Conservation (phyloP, 106 monocot species). For the Platanthera guangdongensis region DNA sequence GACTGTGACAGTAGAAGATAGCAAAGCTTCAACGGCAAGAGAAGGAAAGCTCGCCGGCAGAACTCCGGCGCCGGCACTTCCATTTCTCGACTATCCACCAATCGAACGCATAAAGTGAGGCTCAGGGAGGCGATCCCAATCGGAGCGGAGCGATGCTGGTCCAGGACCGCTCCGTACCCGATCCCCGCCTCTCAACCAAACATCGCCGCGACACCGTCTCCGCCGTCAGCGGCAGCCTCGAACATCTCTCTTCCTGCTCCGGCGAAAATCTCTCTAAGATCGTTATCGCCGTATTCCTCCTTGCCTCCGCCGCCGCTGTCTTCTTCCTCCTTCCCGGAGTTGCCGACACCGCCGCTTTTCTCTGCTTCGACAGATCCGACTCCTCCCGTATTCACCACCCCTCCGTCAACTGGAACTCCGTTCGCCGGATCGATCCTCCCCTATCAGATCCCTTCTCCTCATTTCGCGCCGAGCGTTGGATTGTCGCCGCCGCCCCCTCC, state of each 20-base stretch:
- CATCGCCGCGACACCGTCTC: background rate
- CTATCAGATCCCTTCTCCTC: constrained; percentile 6
- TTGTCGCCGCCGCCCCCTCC: constrained; percentile 14
- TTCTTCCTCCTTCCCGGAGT: constrained; percentile 3
- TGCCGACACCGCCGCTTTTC: constrained; percentile 15
- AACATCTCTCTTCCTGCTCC: background rate
- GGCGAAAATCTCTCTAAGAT: constrained; percentile 10
- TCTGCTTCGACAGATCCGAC: constrained; percentile 22
- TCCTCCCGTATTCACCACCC: constrained; percentile 12
- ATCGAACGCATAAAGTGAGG: background rate
- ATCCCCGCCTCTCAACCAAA: background rate
- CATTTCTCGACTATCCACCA: no score
- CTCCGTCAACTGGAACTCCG: constrained; percentile 11
- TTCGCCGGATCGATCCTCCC: background rate
- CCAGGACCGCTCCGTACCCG: constrained; percentile 13
- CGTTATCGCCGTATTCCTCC: constrained; percentile 3
- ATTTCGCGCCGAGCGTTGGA: constrained; percentile 20
- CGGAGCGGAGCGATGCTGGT: constrained; percentile 12
- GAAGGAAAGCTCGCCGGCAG: no score
- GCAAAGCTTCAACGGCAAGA: no score
- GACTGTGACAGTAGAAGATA: no score
- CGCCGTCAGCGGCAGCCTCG: background rate
- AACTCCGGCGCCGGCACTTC: no score
- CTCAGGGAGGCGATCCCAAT: background rate
- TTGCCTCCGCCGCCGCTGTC: constrained; percentile 12